phyloP scores from a whole-genome alignment of 2,329 filamentous ascomycete species.

The Penicillium sp. region DNA sequence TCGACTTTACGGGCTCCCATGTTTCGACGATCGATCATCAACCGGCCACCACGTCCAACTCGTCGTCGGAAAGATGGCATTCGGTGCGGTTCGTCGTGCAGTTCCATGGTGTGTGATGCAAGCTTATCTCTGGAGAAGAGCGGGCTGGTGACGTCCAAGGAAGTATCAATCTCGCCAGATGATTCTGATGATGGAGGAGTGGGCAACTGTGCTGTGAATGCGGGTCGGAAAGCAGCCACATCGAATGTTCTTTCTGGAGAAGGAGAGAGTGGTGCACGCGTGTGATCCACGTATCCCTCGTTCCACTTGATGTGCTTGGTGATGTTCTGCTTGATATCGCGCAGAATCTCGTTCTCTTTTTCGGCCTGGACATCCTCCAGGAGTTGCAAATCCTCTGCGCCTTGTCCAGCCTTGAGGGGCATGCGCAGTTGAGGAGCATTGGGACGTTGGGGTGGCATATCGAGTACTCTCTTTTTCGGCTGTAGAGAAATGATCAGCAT shows the following conservation, averaged over 20 bases:
- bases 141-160: conserved; percentile 34
- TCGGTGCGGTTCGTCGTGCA: conserved; percentile 44
- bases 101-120: conserved; percentile 42
- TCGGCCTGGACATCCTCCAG: conserved; percentile 75
- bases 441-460: conserved; percentile 61
- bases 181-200: conserved; percentile 51
- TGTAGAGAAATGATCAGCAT: conserved; percentile 49
- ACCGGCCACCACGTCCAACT: conserved; percentile 75
- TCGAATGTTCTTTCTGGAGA: conserved; percentile 63
- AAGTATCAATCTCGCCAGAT: conserved; percentile 44
- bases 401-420: conserved; percentile 67
- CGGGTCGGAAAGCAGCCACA: conserved; percentile 63
- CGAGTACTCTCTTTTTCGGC: conserved; percentile 67
- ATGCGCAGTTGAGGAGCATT: conserved; percentile 65
- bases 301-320: conserved; percentile 91
- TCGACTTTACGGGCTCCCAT: conserved; percentile 55
- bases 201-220: conserved; percentile 63
- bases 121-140: conserved; percentile 39
- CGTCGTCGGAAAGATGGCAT: conserved; percentile 75
- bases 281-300: conserved; percentile 81
- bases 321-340: conserved; percentile 82
- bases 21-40: conserved; percentile 84
- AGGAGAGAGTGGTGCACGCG: conserved; percentile 78
- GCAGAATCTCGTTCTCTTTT: conserved; percentile 75
- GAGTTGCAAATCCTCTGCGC: conserved; percentile 75